Base-by-base conservation (phyloP, 345 rosid species). In the Noccaea caerulescens region DNA sequence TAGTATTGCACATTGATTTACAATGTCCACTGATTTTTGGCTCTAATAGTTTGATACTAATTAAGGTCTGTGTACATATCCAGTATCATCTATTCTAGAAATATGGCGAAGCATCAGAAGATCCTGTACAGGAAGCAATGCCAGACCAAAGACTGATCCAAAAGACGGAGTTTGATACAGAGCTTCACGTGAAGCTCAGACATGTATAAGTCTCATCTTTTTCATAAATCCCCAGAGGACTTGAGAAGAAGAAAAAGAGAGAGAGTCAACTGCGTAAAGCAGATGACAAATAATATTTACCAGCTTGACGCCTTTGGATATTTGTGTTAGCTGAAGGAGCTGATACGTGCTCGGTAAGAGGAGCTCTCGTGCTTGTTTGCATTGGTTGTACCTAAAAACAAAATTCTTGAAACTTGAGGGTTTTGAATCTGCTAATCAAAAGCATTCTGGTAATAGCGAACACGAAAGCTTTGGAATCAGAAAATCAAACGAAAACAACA, bases 241-340 rank as follows among this genome's bases (percentile, higher is more conserved):
- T 32, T 9, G 34, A 52, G 34, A 23, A 11, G 27, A 58, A 20
- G 5, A 37, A 11, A 18, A 20, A 65, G 6, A 43, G 30, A 27
- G 4, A 14, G 8, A 30, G 9, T 27, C 27, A 50, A 43, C 2
- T 4, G 49, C 37, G 8, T 62, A 9, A 47, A 64, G 34, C 53
- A 10, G 37, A 54, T 58, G 44, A 30, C 6, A 53, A 38, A 8
- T 32, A 5, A 18, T 36, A 60, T 44, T 68, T 78, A 86, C 91
- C 89, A 27, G 80, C 44, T 75, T 68, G 84, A 83, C 70, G 72
- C 55, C 69, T 66, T 72, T 72, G 78, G 25, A 76, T 14, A 43
- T 51, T 37, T 70, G 63, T 83, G 73, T 58, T 72, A 4, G 75
- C 58, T 3, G 69, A 34, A 77, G 79, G 61, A 46, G 50, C 52